A percentile compares a stretch with the other conserved stretches of the same genome.
Evolutionary conservation across 495 filamentous ascomycete species (phyloP).

Genomic region (Penicillium malachiteum): DNA sequence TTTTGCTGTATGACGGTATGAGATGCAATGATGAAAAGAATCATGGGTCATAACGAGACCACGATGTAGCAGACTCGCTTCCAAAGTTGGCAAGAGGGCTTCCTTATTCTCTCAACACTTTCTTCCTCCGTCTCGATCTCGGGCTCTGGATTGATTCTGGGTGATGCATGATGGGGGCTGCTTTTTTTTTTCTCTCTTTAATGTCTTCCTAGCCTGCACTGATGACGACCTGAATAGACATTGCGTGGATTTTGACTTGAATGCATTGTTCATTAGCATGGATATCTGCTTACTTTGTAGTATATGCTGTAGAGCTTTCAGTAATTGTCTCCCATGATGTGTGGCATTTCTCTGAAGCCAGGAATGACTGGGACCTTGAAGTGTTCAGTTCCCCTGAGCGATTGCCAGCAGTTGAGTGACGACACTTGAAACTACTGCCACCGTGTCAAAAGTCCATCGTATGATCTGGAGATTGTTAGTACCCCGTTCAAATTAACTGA

Average conservation of each 20-base stretch:
- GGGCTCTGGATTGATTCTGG: slow-evolving; percentile 8
- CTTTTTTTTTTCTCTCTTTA: slow-evolving; percentile 10
- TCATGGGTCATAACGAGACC: slow-evolving; percentile 20
- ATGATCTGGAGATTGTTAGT: too few species aligned
- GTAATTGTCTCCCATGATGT: too few species aligned
- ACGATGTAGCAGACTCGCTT: slow-evolving; percentile 4
- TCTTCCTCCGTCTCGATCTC: slow-evolving; percentile 2
- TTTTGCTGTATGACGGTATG: slow-evolving; percentile 5
- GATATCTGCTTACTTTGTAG: background rate
- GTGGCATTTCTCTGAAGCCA: too few species aligned
- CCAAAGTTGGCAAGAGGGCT: slow-evolving; percentile 3
- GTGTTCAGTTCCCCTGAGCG: too few species aligned
- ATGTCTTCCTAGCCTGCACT: slow-evolving; percentile 28
- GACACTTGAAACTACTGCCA: too few species aligned
- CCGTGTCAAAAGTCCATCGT: too few species aligned
- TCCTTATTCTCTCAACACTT: slow-evolving; percentile 3
- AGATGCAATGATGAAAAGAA: slow-evolving; percentile 17
- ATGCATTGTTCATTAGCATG: slow-evolving; percentile 24
- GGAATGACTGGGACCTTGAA: too few species aligned
- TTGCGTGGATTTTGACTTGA: slow-evolving; percentile 21
- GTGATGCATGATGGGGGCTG: slow-evolving; percentile 13
- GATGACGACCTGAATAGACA: slow-evolving; percentile 33
- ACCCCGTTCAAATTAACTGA: too few species aligned
- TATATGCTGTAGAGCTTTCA: too few species aligned
- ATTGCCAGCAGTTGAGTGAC: too few species aligned